phyloP scores from a whole-genome alignment of 1,284 basidiomycete genomes.

The Bjerkandera adusta region DNA sequence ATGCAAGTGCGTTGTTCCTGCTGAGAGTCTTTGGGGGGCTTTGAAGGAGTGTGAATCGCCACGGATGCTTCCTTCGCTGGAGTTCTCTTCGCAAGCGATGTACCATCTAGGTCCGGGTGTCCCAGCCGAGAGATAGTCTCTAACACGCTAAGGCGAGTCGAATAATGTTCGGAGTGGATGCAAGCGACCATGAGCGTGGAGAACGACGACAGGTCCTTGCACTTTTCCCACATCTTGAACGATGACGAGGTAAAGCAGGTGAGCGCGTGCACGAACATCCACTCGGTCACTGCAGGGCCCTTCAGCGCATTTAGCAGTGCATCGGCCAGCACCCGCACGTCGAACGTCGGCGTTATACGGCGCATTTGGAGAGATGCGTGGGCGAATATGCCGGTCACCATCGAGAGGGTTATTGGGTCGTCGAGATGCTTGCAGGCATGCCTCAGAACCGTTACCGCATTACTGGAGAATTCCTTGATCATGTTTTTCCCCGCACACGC shows the following conservation, averaged over 20 bases:
- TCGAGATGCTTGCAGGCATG: slow-evolving; percentile 6
- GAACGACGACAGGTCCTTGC: slow-evolving; percentile 6
- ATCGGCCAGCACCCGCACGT: background rate
- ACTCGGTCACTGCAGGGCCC: slow-evolving; percentile 1
- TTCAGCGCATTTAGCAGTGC: slow-evolving; percentile 11
- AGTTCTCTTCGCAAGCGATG: too few relatives aligned
- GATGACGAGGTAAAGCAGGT: background rate
- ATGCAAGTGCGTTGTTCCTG: too few relatives aligned
- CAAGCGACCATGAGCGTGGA: slow-evolving; percentile 5
- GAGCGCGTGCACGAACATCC: slow-evolving; percentile 12
- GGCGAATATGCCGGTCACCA: slow-evolving; percentile 11
- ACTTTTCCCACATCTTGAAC: background rate
- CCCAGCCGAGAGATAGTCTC: too few relatives aligned
- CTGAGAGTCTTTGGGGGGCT: too few relatives aligned
- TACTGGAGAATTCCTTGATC: background rate
- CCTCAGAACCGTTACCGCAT: slow-evolving; percentile 2
- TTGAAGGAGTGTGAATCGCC: too few relatives aligned
- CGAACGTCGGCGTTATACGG: background rate
- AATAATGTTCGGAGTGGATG: slow-evolving; percentile 7
- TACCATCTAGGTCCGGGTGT: too few relatives aligned
- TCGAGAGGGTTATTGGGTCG: slow-evolving; percentile 2
- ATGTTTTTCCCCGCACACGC: background rate
- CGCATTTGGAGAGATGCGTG: background rate
- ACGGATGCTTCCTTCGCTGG: too few relatives aligned
- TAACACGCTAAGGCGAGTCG: background rate